phyloP scores from a whole-genome alignment of 495 filamentous ascomycete genomes.

The Rostrohypoxylon terebratum region DNA sequence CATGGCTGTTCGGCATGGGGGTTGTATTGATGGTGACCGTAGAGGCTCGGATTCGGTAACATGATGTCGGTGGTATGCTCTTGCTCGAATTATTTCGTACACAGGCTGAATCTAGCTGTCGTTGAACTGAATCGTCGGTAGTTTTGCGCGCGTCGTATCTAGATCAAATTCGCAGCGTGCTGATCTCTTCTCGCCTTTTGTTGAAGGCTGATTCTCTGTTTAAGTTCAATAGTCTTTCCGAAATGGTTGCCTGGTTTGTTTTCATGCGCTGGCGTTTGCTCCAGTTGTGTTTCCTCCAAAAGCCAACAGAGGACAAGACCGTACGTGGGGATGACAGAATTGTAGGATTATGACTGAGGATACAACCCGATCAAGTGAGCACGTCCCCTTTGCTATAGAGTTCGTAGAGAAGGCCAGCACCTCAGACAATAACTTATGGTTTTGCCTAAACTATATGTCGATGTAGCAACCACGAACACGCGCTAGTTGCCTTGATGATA shows the following conservation, averaged over 20 bases:
- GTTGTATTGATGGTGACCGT: conserved; percentile 79
- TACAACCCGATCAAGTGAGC: background rate
- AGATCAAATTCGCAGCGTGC: background rate
- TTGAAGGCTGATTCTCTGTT: background rate
- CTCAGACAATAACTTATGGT: background rate
- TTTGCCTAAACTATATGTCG: background rate
- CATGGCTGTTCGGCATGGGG: conserved; percentile 80
- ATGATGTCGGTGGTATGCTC: conserved; percentile 44
- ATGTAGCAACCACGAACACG: background rate
- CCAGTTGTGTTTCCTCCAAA: background rate
- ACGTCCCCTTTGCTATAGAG: background rate
- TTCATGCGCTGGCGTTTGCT: background rate
- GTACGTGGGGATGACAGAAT: background rate
- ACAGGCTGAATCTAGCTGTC: background rate
- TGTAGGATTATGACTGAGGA: background rate
- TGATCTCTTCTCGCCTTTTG: background rate
- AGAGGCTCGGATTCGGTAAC: conserved; percentile 59
- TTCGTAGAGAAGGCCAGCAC: background rate
- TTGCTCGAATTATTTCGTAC: conserved; percentile 4
- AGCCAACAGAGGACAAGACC: background rate
- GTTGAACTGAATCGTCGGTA: background rate
- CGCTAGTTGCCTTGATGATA: background rate
- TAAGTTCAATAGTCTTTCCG: background rate
- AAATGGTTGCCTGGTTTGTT: background rate
- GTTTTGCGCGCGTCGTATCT: conserved; percentile 2